Percentiles rank a stretch among this genome's conserved stretches.
phyloP scores from a whole-genome alignment of 805 yeast genomes.

The Wickerhamomyces bisporus region DNA sequence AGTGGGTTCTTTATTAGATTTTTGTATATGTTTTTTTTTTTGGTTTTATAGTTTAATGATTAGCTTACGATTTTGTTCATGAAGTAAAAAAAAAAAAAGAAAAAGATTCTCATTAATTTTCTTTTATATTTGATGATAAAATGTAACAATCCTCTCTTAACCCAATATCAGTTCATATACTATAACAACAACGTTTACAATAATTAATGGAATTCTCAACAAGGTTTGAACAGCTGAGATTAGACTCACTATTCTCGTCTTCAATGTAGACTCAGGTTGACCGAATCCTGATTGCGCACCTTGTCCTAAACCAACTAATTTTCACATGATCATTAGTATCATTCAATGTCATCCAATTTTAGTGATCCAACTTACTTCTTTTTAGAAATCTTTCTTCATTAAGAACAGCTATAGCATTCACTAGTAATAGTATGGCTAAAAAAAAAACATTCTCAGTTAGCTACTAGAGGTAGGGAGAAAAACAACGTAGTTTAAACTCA shows the following conservation, averaged over 20 bases:
- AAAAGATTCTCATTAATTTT: too few relatives aligned
- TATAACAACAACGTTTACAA: conserved; percentile 59
- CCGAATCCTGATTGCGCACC: conserved; percentile 41
- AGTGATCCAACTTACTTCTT: conserved; percentile 50
- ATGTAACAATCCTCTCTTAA: too few relatives aligned
- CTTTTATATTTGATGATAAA: too few relatives aligned
- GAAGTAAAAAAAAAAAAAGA: too few relatives aligned
- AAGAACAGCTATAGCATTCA: conserved; percentile 72
- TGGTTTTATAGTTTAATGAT: too few relatives aligned
- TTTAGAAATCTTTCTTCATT: conserved; percentile 77
- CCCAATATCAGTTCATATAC: conserved; percentile 68
- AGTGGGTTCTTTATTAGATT: too few relatives aligned
- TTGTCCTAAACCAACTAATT: conserved; percentile 41
- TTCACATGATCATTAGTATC: too few relatives aligned
- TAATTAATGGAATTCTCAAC: conserved; percentile 69
- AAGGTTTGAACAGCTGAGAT: conserved; percentile 73
- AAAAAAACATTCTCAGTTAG: conserved; percentile 2
- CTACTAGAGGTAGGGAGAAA: too few relatives aligned
- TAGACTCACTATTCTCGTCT: conserved; percentile 54
- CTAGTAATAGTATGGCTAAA: conserved; percentile 41
- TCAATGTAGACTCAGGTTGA: conserved; percentile 41
- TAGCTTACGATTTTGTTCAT: too few relatives aligned
- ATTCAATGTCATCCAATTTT: too few relatives aligned
- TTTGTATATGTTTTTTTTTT: too few relatives aligned
- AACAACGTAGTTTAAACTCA: too few relatives aligned